phyloP scores from a whole-genome alignment of 352 stramenopile species.

The Phytophthora agathidicida region DNA sequence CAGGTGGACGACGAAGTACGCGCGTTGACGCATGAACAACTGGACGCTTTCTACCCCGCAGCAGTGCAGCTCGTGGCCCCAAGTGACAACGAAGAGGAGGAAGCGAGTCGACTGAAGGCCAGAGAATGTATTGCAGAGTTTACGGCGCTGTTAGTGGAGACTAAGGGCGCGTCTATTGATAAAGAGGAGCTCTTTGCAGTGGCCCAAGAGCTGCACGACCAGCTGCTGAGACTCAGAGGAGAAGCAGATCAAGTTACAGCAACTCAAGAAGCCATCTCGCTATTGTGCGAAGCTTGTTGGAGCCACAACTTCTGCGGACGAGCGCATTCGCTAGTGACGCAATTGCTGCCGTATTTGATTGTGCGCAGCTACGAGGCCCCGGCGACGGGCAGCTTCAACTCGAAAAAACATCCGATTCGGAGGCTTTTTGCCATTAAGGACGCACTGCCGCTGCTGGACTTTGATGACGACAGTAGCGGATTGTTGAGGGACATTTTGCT shows the following conservation, averaged over 20 bases:
- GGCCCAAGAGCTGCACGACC: constrained; percentile 68
- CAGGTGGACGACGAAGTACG: constrained; percentile 64
- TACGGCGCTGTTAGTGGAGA: constrained; percentile 62
- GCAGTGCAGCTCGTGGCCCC: constrained; percentile 38
- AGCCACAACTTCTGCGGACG: constrained; percentile 61
- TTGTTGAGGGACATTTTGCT: constrained; percentile 84
- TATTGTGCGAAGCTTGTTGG: constrained; percentile 81
- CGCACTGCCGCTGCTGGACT: constrained; percentile 78
- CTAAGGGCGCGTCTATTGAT: constrained; percentile 54
- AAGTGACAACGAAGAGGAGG: constrained; percentile 34
- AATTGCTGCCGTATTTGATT: constrained; percentile 85
- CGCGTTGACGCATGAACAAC: constrained; percentile 44
- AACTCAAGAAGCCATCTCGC: constrained; percentile 73
- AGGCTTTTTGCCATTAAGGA: constrained; percentile 81
- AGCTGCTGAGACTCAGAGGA: constrained; percentile 60
- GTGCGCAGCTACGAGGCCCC: constrained; percentile 79
- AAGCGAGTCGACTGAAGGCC: constrained; percentile 35
- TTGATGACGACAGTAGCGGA: constrained; percentile 82
- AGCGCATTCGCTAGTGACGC: constrained; percentile 78
- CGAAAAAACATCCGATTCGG: constrained; percentile 75
- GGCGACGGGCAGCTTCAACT: constrained; percentile 52
- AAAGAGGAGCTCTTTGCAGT: constrained; percentile 65
- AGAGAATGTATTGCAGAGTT: constrained; percentile 63
- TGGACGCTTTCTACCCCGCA: constrained; percentile 62
- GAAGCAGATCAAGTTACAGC: constrained; percentile 41